Evolutionary conservation across 176 grass and related monocot species (phyloP), one percentile per base, ranked within the genome.

Genomic region (Oryza glaberrima): DNA sequence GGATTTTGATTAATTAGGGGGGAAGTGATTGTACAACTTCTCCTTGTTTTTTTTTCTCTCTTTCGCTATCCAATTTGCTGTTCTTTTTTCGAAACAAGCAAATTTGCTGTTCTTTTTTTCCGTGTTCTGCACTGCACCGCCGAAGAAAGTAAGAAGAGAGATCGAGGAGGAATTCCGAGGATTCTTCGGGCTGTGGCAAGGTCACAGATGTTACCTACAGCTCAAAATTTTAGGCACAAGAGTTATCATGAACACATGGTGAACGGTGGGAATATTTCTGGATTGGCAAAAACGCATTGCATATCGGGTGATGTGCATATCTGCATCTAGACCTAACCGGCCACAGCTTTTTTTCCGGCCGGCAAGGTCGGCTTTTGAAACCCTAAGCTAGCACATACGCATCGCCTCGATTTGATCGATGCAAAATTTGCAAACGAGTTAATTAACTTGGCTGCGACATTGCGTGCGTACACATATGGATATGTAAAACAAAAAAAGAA

Each of bases 221-320:
- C 89, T 67, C 89, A 65, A 77, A 91, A 66, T 81, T 91, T 84
- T 87, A 91, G 89, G 89, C 89, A 17, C 17, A 54, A 19, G 48
- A 75, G 30, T 26, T 64, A 52, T 79, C 80, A 66, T 87, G 43
- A 78, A 86, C 84, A 83, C 84, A 90, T 87, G 80, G 28, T 79
- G 79, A 90, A 82, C 83, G 73, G 79, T 54, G 78, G 72, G 73
- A 86, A 86, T 83, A 90, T 83, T 86, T 90, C 79, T 86, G 68
- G 82, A 79, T 78, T 77, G 67, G 56, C 88, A 82, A 86, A 78
- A 32, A 32, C 30, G 58, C 73, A 45, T 82, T 75, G 84, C 38
- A 86, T 75, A 76, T 80, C 63, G 75, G 84, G 65, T 20, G 35
- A 35, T 77, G 83, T 85, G 80, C 22, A 73, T 72, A 70, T 70